Base-by-base conservation (phyloP, 169 alveolate genomes). In the Theileria orientalis region DNA sequence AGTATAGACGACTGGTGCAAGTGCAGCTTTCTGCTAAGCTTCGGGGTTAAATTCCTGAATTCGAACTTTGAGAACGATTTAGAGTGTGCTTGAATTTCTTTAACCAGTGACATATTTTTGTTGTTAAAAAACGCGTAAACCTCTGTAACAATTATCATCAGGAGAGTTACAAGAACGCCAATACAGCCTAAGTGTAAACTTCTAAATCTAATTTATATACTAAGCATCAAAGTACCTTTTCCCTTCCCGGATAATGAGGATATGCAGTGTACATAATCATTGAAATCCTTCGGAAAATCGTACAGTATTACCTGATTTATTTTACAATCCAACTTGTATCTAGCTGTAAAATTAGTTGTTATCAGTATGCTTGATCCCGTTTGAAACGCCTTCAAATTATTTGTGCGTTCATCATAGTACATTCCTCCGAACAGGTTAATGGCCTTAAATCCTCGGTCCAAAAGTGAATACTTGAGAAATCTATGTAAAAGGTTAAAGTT, bases 331-430 rank as follows among this genome's bases (percentile, higher is more conserved):
- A 67, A 42, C 11, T 54, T 60, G 37, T 66, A 71, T 25, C 88
- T 37, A 21, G 75, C 49, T 1, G 83, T 76, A 1, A 80, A 37
- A 69, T 80, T 72, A 2, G 88, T 80, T 8, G 88, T 72, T 6
- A 80, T 75, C 21, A 80, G 77, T 11, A 80, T 37, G 59, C 59
- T 69, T 33, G 60, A 41, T 2, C 25, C 67, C 16, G 51, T 29
- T 6, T 64, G 60, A 29, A 72, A 73, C 0, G 27, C 67, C 37
- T 67, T 41, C 35, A 80, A 27, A 40, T 59, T 56, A 29, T 73
- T 54, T 32, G 70, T 80, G 6, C 88, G 35, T 63, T 80, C 78
- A 3, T 66, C 84, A 68, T 72, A 80, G 1, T 76, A 61, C 88
- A 72, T 80, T 30, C 72, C 88, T 21, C 88, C 88, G 73, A 69